These are phyloP conservation scores for Yamadazyma pseudoaaseri DNA, from an alignment of 1,139 yeast species.

Conservation along the genomic window DNA sequence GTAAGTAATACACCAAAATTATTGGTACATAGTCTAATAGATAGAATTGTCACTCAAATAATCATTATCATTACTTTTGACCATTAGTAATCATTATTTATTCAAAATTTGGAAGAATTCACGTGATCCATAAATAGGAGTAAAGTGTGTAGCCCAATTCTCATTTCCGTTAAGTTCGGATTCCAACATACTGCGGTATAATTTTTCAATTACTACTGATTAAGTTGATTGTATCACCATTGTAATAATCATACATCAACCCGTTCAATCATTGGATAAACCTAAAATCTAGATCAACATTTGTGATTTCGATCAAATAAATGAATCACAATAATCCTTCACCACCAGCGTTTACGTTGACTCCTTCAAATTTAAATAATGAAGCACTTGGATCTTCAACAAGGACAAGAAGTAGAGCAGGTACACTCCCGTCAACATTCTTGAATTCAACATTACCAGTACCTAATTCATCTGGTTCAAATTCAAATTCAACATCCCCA, in stretches of 20 bases:
- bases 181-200: no score
- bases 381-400: constrained; percentile 24
- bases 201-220: no score
- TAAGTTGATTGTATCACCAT: no score
- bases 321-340: constrained; percentile 20
- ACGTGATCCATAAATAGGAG: not conserved
- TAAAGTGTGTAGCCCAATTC: not conserved
- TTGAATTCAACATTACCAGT: constrained; percentile 9
- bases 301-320: not conserved
- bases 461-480: constrained; percentile 10
- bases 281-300: no score
- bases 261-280: no score
- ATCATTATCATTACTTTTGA: no score
- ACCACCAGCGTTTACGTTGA: constrained; percentile 34
- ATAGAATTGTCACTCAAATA: no score
- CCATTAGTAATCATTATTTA: no score
- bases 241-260: no score
- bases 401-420: constrained; percentile 58
- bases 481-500: constrained; percentile 13
- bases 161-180: not conserved
- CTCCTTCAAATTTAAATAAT: constrained; percentile 20
- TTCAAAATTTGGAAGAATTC: no score
- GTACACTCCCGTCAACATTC: constrained; percentile 34
- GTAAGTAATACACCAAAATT: no score
- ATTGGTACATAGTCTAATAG: no score